Evolutionary conservation across 345 rosid species (phyloP).

Genomic region (Sisymbrium altissimum): DNA sequence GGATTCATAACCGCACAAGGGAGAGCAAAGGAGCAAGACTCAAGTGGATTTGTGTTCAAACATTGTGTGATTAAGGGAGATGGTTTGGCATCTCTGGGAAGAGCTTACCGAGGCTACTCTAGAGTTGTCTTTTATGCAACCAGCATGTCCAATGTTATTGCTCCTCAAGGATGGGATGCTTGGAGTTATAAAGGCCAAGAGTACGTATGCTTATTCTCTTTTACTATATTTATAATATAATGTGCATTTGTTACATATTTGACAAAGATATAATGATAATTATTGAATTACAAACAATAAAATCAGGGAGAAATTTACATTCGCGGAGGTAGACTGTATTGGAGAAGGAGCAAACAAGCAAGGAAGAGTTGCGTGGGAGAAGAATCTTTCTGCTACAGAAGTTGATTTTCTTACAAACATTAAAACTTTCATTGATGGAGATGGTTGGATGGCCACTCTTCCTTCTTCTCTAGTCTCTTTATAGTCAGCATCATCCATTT

Average conservation of each 20-base stretch:
- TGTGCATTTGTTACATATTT: not conserved
- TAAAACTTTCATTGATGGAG: constrained; percentile 33
- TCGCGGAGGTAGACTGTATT: constrained; percentile 31
- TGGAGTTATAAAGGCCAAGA: constrained; percentile 35
- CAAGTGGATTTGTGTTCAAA: constrained; percentile 38
- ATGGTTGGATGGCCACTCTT: constrained; percentile 40
- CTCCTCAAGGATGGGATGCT: constrained; percentile 47
- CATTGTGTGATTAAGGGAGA: constrained; percentile 26
- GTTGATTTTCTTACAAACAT: not conserved
- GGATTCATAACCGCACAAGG: constrained; percentile 50
- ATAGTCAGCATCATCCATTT: not conserved
- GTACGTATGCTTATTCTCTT: constrained; percentile 29
- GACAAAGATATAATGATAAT: not conserved
- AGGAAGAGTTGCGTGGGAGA: constrained; percentile 42
- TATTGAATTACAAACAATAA: not conserved
- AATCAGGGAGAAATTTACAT: constrained; percentile 28
- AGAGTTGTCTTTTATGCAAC: constrained; percentile 38
- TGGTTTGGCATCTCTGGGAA: constrained; percentile 37
- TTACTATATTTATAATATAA: not conserved
- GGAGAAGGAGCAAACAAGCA: constrained; percentile 44
- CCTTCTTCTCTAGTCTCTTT: constrained; percentile 24
- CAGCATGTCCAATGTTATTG: constrained; percentile 6
- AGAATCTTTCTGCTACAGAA: constrained; percentile 20
- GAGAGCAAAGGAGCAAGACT: not conserved
- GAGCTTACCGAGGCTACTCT: constrained; percentile 40